Evolutionary conservation across 1,284 basidiomycete genomes (phyloP).

Genomic region (Cerrena zonata): DNA sequence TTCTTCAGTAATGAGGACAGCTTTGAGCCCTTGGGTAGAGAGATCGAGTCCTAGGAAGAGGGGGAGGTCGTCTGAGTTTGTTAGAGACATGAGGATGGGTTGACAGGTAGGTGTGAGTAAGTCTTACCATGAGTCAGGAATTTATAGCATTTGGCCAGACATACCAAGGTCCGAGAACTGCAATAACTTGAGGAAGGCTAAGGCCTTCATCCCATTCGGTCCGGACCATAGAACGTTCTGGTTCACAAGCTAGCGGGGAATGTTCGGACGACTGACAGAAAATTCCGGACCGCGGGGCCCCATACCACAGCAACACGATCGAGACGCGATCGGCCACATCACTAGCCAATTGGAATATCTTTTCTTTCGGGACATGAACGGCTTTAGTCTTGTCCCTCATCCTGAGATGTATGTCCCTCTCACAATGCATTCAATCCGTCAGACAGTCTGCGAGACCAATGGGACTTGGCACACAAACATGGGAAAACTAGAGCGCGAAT

Average conservation of each 20-base stretch:
- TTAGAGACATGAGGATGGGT: background rate
- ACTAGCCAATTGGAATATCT: background rate
- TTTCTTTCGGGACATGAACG: too few species aligned
- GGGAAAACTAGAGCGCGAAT: too few species aligned
- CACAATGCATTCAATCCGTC: too few species aligned
- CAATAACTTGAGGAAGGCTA: background rate
- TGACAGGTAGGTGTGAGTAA: conserved; percentile 4
- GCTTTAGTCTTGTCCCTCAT: too few species aligned
- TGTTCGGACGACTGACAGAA: background rate
- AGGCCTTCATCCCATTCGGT: background rate
- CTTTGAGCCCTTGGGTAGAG: conserved; percentile 85
- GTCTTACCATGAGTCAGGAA: background rate
- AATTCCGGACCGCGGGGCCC: background rate
- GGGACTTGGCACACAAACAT: too few species aligned
- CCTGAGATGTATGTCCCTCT: too few species aligned
- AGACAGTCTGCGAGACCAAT: too few species aligned
- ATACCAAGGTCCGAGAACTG: background rate
- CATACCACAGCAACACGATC: background rate
- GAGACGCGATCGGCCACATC: background rate
- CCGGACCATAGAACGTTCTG: background rate
- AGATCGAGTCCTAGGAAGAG: conserved; percentile 84
- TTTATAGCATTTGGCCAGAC: background rate
- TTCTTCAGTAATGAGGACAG: conserved; percentile 58
- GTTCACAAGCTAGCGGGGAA: background rate
- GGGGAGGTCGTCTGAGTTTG: conserved; percentile 25